Evolutionary conservation across 78 protist genomes (phyloP).

Genomic region (Ministeria vibrans): DNA sequence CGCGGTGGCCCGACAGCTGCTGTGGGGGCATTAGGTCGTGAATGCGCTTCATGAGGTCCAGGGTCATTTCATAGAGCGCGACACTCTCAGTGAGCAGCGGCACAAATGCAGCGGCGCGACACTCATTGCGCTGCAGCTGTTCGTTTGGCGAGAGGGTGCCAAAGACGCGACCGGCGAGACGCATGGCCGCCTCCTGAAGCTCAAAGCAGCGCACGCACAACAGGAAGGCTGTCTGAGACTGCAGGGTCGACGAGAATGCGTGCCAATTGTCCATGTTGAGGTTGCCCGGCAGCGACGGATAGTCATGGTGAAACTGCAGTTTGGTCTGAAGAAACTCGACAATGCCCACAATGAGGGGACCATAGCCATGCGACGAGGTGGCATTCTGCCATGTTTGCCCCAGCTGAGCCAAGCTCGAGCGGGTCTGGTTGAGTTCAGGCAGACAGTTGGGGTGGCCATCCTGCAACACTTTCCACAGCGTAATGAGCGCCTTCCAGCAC

Average conservation of each 20-base stretch:
- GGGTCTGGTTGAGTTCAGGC: neutral
- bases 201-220: neutral
- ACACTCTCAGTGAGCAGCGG: neutral
- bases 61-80: neutral
- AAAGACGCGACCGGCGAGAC: neutral
- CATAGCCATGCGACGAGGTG: neutral
- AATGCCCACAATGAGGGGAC: neutral
- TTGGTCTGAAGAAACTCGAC: neutral
- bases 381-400: neutral
- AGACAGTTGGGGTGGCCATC: constrained; percentile 21
- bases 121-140: neutral
- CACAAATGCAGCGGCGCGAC: neutral
- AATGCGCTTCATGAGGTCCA: neutral
- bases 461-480: constrained; percentile 22
- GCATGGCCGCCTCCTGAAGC: neutral
- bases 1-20: neutral
- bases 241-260: neutral
- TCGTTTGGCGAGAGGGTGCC: neutral
- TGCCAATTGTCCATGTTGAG: neutral
- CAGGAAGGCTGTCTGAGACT: neutral
- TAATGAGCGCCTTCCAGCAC: constrained; percentile 18
- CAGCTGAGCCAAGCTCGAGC: neutral
- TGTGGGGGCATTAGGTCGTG: neutral
- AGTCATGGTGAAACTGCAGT: neutral
- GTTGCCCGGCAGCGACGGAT: neutral